Percentiles rank a stretch among this genome's conserved stretches.
These are phyloP conservation scores for Balansia obtecta DNA, from an alignment of 2,329 filamentous ascomycete species.

Conservation along the genomic window DNA sequence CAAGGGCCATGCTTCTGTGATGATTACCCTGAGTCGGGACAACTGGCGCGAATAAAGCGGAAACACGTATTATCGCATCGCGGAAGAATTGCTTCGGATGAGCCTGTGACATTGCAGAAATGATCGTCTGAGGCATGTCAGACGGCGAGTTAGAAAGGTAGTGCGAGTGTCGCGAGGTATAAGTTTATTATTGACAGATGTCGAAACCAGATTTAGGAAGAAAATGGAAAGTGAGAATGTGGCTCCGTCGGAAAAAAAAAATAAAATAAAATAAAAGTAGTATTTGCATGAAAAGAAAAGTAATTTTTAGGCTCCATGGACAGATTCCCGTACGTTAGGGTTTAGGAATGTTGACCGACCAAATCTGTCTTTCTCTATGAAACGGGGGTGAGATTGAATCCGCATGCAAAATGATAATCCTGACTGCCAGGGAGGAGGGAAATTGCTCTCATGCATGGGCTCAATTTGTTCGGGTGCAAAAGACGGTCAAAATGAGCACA, in stretches of 20 bases:
- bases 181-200: background rate
- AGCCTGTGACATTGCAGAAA: no score
- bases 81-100: no score
- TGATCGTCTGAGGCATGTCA: no score
- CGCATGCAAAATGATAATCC: background rate
- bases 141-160: background rate
- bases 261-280: no score
- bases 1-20: background rate
- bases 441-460: background rate
- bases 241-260: no score
- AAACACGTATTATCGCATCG: background rate
- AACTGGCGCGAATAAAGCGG: background rate
- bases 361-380: background rate
- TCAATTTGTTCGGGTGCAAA: conserved; percentile 22
- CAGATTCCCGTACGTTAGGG: no score
- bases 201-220: background rate
- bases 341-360: no score
- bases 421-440: background rate
- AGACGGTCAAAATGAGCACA: conserved; percentile 52
- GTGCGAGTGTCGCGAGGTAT: background rate
- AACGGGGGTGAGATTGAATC: background rate
- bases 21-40: background rate
- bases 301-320: no score
- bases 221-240: background rate
- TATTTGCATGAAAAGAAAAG: no score